Conservation (phyloP, 2,329 filamentous ascomycete species). For the Achaetomium macrosporum region DNA sequence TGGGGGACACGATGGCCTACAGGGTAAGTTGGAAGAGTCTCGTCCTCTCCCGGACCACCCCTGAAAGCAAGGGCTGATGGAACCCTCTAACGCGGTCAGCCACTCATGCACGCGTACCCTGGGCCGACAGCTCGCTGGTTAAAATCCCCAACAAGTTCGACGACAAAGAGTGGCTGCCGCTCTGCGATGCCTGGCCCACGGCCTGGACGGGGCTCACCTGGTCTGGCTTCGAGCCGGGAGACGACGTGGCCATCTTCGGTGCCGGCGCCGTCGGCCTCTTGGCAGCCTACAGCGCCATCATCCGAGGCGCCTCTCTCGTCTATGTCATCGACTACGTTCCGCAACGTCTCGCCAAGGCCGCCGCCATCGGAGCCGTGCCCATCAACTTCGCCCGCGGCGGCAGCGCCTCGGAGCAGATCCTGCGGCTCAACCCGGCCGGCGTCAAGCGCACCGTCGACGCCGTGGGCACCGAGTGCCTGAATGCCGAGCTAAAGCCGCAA, state of each 20-base stretch:
- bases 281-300: neutral
- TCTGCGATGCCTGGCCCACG: neutral
- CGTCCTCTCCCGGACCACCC: no score
- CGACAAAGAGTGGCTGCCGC: conserved; percentile 1
- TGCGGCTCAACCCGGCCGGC: neutral
- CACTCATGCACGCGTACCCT: neutral
- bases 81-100: neutral
- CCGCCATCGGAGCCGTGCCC: neutral
- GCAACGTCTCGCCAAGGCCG: neutral
- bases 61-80: no score
- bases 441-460: conserved; percentile 1
- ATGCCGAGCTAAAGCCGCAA: neutral
- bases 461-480: conserved; percentile 2
- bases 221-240: neutral
- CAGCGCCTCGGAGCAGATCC: conserved; percentile 1
- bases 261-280: neutral
- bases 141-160: neutral
- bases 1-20: neutral
- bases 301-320: conserved; percentile 1
- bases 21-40: neutral
- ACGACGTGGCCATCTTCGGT: conserved; percentile 2
- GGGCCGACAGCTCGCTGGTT: neutral
- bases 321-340: conserved; percentile 4
- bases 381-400: neutral
- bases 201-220: conserved; percentile 1